Percentiles rank a stretch among this genome's conserved stretches.
Conservation (phyloP, 2,329 filamentous ascomycete genomes). For the Penicillium paneum region DNA sequence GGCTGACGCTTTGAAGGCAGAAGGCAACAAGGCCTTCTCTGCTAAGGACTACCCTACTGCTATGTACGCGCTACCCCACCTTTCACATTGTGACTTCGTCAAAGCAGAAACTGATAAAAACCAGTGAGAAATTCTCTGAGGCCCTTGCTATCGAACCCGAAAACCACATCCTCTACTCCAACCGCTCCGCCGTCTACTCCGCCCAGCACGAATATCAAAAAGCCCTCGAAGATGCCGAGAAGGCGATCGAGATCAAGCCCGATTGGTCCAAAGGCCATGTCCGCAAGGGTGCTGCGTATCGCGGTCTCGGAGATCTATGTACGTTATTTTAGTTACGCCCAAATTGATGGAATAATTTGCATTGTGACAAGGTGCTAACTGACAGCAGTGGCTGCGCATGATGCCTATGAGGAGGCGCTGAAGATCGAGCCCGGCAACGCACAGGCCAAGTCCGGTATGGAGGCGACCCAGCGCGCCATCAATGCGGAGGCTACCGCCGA, state of each 20-base stretch:
- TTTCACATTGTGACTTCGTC: conserved; percentile 4
- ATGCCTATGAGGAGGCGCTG: conserved; percentile 91
- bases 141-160: conserved; percentile 82
- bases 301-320: conserved; percentile 79
- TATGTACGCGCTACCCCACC: conserved; percentile 63
- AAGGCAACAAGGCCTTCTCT: conserved; percentile 97
- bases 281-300: conserved; percentile 85
- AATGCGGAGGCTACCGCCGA: conserved; percentile 68
- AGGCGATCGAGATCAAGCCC: conserved; percentile 90
- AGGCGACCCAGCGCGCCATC: conserved; percentile 82
- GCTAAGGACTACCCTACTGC: conserved; percentile 96
- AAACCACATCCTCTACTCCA: conserved; percentile 98
- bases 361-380: not conserved
- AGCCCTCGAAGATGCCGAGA: conserved; percentile 84
- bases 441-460: conserved; percentile 84
- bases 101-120: conserved; percentile 9
- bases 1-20: conserved; percentile 85
- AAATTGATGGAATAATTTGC: not conserved
- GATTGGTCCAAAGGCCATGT: conserved; percentile 98
- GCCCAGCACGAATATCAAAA: conserved; percentile 85
- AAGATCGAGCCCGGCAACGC: conserved; percentile 90
- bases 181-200: conserved; percentile 82
- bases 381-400: conserved; percentile 65
- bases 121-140: conserved; percentile 87
- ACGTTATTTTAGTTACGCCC: conserved; percentile 28